phyloP scores from a whole-genome alignment of 2,329 filamentous ascomycete species.

The Hortaea werneckii region DNA sequence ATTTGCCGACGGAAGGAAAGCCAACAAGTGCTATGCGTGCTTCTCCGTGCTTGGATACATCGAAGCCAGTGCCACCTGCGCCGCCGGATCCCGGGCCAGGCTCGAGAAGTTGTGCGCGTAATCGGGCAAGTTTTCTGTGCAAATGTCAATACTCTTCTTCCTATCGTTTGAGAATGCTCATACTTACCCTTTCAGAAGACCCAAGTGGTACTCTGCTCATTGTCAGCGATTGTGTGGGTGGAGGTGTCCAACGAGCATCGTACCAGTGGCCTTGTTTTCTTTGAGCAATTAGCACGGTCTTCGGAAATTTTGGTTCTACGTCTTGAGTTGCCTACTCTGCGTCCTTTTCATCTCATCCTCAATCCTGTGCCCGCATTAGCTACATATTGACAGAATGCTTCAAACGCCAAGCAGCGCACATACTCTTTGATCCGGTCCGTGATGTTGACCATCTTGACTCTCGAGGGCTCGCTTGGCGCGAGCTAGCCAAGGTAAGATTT shows the following conservation, averaged over 20 bases:
- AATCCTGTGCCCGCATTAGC: slow-evolving; percentile 54
- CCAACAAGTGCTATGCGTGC: slow-evolving; percentile 93
- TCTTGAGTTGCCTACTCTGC: slow-evolving; percentile 58
- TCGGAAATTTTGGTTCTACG: not conserved
- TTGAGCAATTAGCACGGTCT: slow-evolving; percentile 26
- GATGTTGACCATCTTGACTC: slow-evolving; percentile 82
- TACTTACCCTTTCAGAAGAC: slow-evolving; percentile 83
- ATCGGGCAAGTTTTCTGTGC: slow-evolving; percentile 80
- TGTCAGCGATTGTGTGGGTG: slow-evolving; percentile 23
- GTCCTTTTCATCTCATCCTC: slow-evolving; percentile 99
- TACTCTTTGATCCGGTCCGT: slow-evolving; percentile 99
- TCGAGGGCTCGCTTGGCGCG: slow-evolving; percentile 5
- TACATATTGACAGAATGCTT: not conserved
- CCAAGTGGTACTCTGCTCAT: slow-evolving; percentile 83
- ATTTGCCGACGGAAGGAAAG: slow-evolving; percentile 98
- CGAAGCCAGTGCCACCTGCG: slow-evolving; percentile 71
- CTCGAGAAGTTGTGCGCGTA: slow-evolving; percentile 88
- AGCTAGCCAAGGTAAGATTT: not conserved
- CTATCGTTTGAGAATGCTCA: not conserved
- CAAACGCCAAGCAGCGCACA: slow-evolving; percentile 22
- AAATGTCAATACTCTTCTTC: not conserved
- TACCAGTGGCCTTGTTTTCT: slow-evolving; percentile 99
- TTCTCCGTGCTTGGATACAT: slow-evolving; percentile 90
- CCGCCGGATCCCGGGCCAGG: slow-evolving; percentile 69
- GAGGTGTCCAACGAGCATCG: slow-evolving; percentile 22